These are phyloP conservation scores for Cryptosporidium parvum DNA, from an alignment of 169 alveolate species.

Conservation along the genomic window DNA sequence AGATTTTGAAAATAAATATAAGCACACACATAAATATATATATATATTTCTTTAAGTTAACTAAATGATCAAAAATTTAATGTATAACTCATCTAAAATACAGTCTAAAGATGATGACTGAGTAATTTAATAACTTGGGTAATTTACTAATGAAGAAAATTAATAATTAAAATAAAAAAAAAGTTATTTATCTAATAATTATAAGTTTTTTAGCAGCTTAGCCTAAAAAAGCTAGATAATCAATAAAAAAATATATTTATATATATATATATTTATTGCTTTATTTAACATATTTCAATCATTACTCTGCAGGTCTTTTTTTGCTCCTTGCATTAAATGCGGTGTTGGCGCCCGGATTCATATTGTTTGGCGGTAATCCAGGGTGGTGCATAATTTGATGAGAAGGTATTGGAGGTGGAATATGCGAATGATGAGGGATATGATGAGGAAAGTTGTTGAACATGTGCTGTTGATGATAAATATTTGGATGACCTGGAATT, in stretches of 20 bases:
- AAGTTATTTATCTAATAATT: neutral
- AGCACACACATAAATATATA: no score
- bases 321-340: constrained; percentile 10
- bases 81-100: neutral
- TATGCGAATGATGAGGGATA: neutral
- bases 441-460: constrained; percentile 10
- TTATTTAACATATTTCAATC: neutral
- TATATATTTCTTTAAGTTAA: no score
- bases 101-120: neutral
- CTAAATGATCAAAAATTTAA: no score
- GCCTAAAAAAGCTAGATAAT: no score
- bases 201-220: neutral
- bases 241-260: no score
- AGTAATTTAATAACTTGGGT: neutral
- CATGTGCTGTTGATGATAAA: neutral
- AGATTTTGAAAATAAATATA: no score
- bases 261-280: no score
- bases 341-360: neutral
- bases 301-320: constrained; percentile 23
- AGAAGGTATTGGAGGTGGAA: neutral
- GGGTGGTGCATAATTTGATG: constrained; percentile 16
- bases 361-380: neutral
- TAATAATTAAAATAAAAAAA: no score
- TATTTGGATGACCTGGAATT: constrained; percentile 16
- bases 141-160: no score